Evolutionary conservation across 2,329 filamentous ascomycete species (phyloP), one percentile per base, ranked within the genome.

Genomic region (Chaetomiaceae sp.): DNA sequence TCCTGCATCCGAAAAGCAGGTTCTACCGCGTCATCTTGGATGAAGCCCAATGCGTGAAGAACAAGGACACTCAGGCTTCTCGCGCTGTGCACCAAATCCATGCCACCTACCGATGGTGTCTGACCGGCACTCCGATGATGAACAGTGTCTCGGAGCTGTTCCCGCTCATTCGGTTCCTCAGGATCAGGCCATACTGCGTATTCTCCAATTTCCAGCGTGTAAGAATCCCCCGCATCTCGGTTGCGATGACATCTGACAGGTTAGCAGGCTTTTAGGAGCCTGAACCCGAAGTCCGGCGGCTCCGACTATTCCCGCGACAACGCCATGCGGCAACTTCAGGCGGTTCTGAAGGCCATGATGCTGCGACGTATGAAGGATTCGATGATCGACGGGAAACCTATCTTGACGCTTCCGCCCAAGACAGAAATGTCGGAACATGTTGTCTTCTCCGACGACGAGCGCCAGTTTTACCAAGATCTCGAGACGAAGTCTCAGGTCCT

Each of bases 61-160:
- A 91, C 64, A 79, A 79, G 53, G 75, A 72, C 37, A 85, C 87
- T 0, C 79, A 82, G 57, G 72, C 77, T 5, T 80, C 86, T 1
- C 75, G 77, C 58, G 87, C 82, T 4, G 81, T 81, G 27, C 80
- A 75, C 60, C 67, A 71, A 11, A 68, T 94, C 15, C 71, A 79
- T 55, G 74, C 86, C 14, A 74, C 72, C 33, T 81, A 87, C 64
- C 78, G 88, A 44, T 84, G 88, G 73, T 90, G 86, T 64, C 79
- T 92, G 68, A 89, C 85, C 3, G 89, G 89, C 23, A 94, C 89
- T 0, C 89, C 89, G 0, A 91, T 92, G 87, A 94, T 94, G 87
- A 96, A 96, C 62, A 83, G 79, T 12, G 82, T 92, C 3, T 75
- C 81, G 22, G 91, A 96, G 63, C 75, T 95, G 3, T 91, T 82